phyloP scores from a whole-genome alignment of 495 filamentous ascomycete species.

The Chaetomidium leptoderma region DNA sequence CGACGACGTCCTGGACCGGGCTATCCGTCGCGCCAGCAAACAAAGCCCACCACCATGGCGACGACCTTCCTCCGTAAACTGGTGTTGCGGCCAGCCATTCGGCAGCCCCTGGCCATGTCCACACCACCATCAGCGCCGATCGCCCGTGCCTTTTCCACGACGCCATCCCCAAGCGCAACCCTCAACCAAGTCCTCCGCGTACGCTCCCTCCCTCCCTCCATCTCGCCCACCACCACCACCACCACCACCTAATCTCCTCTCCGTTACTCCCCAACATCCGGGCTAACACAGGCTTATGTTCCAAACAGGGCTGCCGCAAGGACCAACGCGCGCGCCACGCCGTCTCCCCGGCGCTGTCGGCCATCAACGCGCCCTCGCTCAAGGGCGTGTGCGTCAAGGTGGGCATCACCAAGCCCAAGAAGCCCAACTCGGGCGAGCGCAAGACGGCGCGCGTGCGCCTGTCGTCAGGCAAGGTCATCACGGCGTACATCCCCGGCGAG shows the following conservation, averaged over 20 bases:
- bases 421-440: constrained; percentile 93
- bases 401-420: constrained; percentile 89
- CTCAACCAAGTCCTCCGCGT: constrained; percentile 58
- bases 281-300: neutral
- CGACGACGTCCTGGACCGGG: constrained; percentile 11
- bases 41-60: constrained; percentile 25
- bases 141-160: constrained; percentile 46
- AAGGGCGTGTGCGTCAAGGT: constrained; percentile 96
- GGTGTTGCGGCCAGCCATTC: constrained; percentile 28
- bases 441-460: constrained; percentile 87
- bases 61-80: constrained; percentile 29
- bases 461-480: constrained; percentile 81
- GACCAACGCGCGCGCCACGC: constrained; percentile 73
- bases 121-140: neutral
- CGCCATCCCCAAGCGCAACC: constrained; percentile 50
- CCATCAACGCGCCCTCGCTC: constrained; percentile 66
- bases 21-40: constrained; percentile 13
- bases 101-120: constrained; percentile 17
- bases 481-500: constrained; percentile 91
- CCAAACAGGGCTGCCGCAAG: constrained; percentile 64
- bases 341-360: constrained; percentile 75
- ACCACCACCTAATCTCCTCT: neutral
- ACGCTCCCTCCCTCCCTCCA: constrained; percentile 16
- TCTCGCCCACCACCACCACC: neutral
- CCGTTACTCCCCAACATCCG: neutral